Conservation (phyloP, 2,329 filamentous ascomycete species). For the Chaetomium strumarium region DNA sequence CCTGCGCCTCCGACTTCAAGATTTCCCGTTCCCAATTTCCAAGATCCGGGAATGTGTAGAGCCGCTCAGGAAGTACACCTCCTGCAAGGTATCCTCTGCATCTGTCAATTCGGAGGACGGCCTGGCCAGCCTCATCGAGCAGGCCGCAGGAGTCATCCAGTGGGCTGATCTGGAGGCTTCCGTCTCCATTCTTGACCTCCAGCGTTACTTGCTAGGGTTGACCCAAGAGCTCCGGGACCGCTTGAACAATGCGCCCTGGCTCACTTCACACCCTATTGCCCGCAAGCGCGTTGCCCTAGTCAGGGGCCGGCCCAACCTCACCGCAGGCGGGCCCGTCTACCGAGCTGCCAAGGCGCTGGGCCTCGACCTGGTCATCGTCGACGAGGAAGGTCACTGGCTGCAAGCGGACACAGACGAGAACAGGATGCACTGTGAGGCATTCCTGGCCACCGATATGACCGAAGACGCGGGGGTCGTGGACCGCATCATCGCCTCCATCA, state of each 20-base stretch:
- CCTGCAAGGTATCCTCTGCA: not conserved
- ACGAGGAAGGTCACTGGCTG: conserved; percentile 24
- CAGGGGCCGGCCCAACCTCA: conserved; percentile 21
- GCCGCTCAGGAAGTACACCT: conserved; percentile 11
- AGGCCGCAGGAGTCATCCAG: conserved; percentile 21
- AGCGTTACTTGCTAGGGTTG: conserved; percentile 11
- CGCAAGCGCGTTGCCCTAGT: conserved; percentile 21
- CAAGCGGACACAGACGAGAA: conserved; percentile 21
- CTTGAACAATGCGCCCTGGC: conserved; percentile 18
- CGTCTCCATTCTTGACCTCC: conserved; percentile 16
- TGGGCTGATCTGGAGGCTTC: conserved; percentile 17
- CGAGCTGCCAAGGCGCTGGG: conserved; percentile 18
- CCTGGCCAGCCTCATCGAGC: conserved; percentile 13
- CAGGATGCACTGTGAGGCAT: conserved; percentile 20
- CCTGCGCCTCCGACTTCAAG: conserved; percentile 20
- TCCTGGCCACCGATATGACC: conserved; percentile 24
- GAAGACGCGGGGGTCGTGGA: conserved; percentile 19
- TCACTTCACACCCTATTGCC: conserved; percentile 12
- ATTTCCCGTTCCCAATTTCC: conserved; percentile 18
- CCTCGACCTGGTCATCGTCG: conserved; percentile 22
- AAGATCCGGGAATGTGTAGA: conserved; percentile 12
- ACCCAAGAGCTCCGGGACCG: conserved; percentile 19
- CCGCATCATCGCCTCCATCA: conserved; percentile 20
- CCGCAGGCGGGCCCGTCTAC: conserved; percentile 21
- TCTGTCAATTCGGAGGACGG: conserved; percentile 8